phyloP scores from a whole-genome alignment of 306 rosid species.

The Rosa multiflora region DNA sequence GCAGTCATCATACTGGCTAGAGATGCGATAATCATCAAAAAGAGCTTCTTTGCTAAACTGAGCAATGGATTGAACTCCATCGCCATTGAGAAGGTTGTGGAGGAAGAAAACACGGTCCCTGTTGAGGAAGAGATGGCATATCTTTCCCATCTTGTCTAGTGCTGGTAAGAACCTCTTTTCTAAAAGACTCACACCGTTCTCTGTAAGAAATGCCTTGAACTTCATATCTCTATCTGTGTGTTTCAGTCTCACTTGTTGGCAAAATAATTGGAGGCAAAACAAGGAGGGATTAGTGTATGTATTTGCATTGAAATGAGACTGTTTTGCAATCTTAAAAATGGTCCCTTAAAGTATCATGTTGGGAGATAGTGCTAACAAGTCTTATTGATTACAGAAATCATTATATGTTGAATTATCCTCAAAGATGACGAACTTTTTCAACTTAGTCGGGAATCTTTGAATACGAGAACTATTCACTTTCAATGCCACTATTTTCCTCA shows the following conservation, averaged over 20 bases:
- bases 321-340: neutral
- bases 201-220: constrained; percentile 81
- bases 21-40: constrained; percentile 77
- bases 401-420: neutral
- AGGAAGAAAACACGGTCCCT: constrained; percentile 75
- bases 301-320: neutral
- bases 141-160: constrained; percentile 71
- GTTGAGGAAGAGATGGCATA: constrained; percentile 71
- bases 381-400: neutral
- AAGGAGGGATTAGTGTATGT: neutral
- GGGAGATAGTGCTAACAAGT: neutral
- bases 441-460: neutral
- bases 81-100: constrained; percentile 88
- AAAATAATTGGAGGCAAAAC: neutral
- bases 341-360: neutral
- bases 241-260: constrained; percentile 4
- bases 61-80: constrained; percentile 81
- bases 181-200: constrained; percentile 66
- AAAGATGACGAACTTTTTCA: neutral
- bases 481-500: neutral
- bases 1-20: constrained; percentile 82
- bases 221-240: constrained; percentile 47
- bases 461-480: neutral
- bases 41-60: constrained; percentile 75
- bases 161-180: constrained; percentile 85